Evolutionary conservation across 129 eudicot genomes (phyloP).

Genomic region (Solidago caesia): DNA sequence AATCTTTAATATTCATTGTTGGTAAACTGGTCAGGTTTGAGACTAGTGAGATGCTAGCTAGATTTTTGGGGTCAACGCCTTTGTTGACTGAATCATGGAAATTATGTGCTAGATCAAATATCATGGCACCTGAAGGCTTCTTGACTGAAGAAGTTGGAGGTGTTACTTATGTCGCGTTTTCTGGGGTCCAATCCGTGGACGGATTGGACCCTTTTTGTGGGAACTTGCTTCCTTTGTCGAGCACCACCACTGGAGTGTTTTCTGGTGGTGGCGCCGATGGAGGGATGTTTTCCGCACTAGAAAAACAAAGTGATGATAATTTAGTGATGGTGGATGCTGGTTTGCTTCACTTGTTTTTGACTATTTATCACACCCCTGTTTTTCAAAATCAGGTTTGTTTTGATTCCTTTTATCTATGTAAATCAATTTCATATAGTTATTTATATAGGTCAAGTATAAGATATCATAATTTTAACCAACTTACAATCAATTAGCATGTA

Average conservation of each 20-base stretch:
- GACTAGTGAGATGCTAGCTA: slow-evolving; percentile 80
- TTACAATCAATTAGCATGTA: no score
- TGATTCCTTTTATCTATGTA: neutral
- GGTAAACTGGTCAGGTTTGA: slow-evolving; percentile 54
- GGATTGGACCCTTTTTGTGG: slow-evolving; percentile 41
- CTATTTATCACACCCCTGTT: slow-evolving; percentile 34
- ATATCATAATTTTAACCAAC: no score
- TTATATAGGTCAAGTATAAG: no score
- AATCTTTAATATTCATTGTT: neutral
- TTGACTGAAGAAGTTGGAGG: slow-evolving; percentile 40
- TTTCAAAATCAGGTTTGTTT: slow-evolving; percentile 62
- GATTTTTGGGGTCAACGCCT: slow-evolving; percentile 64
- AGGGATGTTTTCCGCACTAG: slow-evolving; percentile 42
- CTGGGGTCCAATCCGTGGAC: slow-evolving; percentile 45
- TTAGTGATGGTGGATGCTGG: slow-evolving; percentile 63
- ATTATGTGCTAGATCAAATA: slow-evolving; percentile 53
- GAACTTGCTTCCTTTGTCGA: slow-evolving; percentile 42
- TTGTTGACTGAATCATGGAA: slow-evolving; percentile 70
- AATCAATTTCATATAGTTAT: neutral
- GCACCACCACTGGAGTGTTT: neutral
- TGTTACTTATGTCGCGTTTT: slow-evolving; percentile 58
- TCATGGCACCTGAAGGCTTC: slow-evolving; percentile 36
- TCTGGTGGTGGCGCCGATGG: slow-evolving; percentile 24
- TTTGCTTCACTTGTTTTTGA: slow-evolving; percentile 53
- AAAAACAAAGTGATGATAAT: slow-evolving; percentile 31